Base-by-base conservation (phyloP, 1,139 yeast genomes). In the Lizanozyma gosingica region DNA sequence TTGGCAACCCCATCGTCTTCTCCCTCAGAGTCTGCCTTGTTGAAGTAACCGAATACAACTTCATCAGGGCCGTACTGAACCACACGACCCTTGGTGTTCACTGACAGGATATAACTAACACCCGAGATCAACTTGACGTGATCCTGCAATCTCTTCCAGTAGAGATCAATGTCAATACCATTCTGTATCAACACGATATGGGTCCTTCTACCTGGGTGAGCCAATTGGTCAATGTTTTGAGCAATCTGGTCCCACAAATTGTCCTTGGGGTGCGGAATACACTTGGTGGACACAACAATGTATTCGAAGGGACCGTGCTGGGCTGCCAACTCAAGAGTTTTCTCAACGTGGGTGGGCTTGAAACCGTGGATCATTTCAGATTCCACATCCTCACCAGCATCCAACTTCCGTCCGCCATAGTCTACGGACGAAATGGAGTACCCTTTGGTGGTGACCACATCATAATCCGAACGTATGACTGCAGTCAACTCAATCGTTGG, bases 161-260 rank as follows among this genome's bases (percentile, higher is more conserved):
- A 56, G 11, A 6, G 29, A 15, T 85, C 94, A 45, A 83, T 81
- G 34, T 80, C 88, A 43, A 82, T 65, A 3, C 94, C 94, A 52
- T 84, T 84, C 58, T 84, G 92, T 39, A 83, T 56, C 45, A 83
- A 66, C 2, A 83, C 76, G 42, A 85, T 74, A 3, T 74, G 67
- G 3, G 86, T 71, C 22, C 62, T 58, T 3, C 59, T 65, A 3
- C 62, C 51, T 8, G 67, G 57, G 18, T 80, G 74, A 1, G 78
- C 84, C 1, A 82, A 78, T 18, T 57, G 66, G 42, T 82, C 70
- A 37, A 83, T 61, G 17, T 80, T 77, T 49, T 79, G 86, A 40
- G 82, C 68, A 4, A 50, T 46, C 11, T 22, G 29, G 11, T 22
- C 29, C 29, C 29, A 22, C 6, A 22, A 6, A 22, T 22, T 22